phyloP scores from a whole-genome alignment of 192 early-diverging fungal genomes.

The Mortierella alpina region DNA sequence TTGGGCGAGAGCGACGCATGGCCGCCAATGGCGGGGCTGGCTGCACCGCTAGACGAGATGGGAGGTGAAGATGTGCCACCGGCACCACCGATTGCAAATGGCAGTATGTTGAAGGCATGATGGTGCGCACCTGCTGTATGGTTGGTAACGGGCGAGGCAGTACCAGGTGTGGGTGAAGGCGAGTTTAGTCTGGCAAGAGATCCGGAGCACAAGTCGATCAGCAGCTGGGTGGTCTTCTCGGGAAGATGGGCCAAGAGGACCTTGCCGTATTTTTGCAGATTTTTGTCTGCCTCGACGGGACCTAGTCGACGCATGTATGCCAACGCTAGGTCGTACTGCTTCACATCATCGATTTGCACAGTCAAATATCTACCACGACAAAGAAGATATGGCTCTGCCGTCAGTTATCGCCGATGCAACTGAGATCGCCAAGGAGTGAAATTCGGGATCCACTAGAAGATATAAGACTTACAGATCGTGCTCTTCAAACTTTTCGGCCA shows the following conservation, averaged over 20 bases:
- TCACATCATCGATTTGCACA: constrained; percentile 91
- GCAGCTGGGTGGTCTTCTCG: constrained; percentile 63
- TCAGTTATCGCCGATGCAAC: too few relatives aligned
- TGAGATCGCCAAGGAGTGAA: background rate
- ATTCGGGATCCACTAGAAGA: background rate
- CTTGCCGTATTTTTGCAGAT: constrained; percentile 70
- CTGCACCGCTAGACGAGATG: constrained; percentile 2
- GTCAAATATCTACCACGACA: constrained; percentile 73
- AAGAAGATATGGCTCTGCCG: too few relatives aligned
- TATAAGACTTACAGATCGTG: constrained; percentile 71
- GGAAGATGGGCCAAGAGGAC: constrained; percentile 65
- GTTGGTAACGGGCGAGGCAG: constrained; percentile 6
- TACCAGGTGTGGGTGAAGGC: constrained; percentile 26
- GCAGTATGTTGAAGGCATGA: constrained; percentile 44
- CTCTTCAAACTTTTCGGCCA: constrained; percentile 85
- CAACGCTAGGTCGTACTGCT: constrained; percentile 80
- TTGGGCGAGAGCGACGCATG: constrained; percentile 24
- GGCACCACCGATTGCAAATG: constrained; percentile 46
- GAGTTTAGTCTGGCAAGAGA: constrained; percentile 18
- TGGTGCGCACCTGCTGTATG: constrained; percentile 1
- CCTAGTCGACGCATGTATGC: constrained; percentile 76
- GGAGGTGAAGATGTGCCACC: constrained; percentile 14
- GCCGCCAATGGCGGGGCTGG: constrained; percentile 9
- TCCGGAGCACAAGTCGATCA: constrained; percentile 67
- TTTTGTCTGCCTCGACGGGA: constrained; percentile 62